Conservation (phyloP, 73 alveolate species). For the Paramecium bursaria region DNA sequence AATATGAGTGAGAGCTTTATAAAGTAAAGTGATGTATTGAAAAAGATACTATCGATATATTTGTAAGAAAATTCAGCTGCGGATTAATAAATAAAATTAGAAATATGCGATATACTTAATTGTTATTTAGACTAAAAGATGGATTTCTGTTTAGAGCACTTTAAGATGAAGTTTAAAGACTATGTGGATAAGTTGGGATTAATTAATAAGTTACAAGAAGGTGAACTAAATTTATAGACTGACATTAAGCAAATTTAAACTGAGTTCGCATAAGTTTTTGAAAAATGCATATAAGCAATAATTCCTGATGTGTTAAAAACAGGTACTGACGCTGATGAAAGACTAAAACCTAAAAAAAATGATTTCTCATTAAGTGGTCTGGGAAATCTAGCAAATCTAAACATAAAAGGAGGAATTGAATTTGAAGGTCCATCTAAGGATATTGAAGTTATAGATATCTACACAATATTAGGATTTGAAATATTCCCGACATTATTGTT, state of each 20-base stretch:
- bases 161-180: constrained; percentile 50
- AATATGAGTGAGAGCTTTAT: constrained; percentile 63
- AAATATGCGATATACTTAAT: constrained; percentile 65
- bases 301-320: constrained; percentile 52
- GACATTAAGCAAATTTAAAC: constrained; percentile 3
- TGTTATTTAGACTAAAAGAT: constrained; percentile 57
- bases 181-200: constrained; percentile 6
- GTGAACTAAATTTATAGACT: not conserved
- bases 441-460: constrained; percentile 61
- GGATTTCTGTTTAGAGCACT: constrained; percentile 58
- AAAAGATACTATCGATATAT: constrained; percentile 47
- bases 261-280: constrained; percentile 11
- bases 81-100: constrained; percentile 58
- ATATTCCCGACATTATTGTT: constrained; percentile 54
- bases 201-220: constrained; percentile 6
- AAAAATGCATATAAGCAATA: constrained; percentile 49
- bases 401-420: constrained; percentile 45
- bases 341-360: constrained; percentile 42
- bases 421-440: constrained; percentile 49
- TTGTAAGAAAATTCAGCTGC: constrained; percentile 62
- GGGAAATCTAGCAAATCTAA: constrained; percentile 2
- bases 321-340: constrained; percentile 68
- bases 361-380: constrained; percentile 24
- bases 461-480: constrained; percentile 61
- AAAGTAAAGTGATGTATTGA: constrained; percentile 65